Base-by-base conservation (phyloP, 495 filamentous ascomycete species). In the Lasiosphaeria hispida region DNA sequence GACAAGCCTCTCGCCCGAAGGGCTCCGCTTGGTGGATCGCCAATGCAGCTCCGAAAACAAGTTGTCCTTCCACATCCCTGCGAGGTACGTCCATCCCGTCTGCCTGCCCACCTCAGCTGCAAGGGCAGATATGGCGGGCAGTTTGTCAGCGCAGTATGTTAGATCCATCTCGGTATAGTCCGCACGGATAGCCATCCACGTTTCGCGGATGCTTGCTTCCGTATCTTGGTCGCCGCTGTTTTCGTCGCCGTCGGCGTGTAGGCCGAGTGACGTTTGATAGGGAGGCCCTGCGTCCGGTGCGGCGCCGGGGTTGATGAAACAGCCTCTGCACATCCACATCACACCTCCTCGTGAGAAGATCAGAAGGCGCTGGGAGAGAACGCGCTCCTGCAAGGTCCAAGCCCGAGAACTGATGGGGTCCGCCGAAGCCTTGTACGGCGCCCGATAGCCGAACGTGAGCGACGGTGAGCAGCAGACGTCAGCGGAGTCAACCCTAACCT, bases 31-130 rank as follows among this genome's bases (percentile, higher is more conserved):
- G 5, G 15, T 40, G 19, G 14, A 55, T 19, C 37, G 17, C 52
- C 52, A 55, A 30, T 55, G 52, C 15, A 55, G 40, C 38, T 55
- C 52, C 52, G 37, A 42, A n/a, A 55, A 45, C 18, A 55, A 23
- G 14, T 55, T n/a, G 18, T 55, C 52, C 40, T 40, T 55, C 52
- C 52, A 55, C 40, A 55, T 23, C 5, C 52, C 52, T 8, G 52
- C 52, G 9, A 55, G 30, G 39, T 55, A 55, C 10, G 37, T 33
- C 52, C 52, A 55, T 10, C 52, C 52, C 6, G 52, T 55, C 17
- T 18, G 13, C n/a, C 13, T 17, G 18, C 19, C 52, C 10, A 55
- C 36, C 30, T 55, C 52, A 5, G 52, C 52, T 10, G 52, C 52
- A 23, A 55, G n/a, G 19, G 52, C 52, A 15, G 52, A 55, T 23